Evolutionary conservation across 2,329 filamentous ascomycete genomes (phyloP).

Genomic region (Aspergillus pseudoterreus): DNA sequence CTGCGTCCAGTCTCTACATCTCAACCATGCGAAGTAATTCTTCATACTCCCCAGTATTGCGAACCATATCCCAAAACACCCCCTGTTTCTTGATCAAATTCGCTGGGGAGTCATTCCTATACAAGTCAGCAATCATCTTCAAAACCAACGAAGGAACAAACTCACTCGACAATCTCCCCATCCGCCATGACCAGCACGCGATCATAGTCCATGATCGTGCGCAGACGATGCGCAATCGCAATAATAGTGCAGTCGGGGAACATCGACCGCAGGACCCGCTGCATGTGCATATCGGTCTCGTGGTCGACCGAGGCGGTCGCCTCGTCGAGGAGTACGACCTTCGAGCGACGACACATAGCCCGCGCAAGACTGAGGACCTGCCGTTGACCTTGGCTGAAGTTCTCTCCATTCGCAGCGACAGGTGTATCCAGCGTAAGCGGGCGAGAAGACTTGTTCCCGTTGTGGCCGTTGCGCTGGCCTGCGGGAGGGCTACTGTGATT

Average conservation of each 20-base stretch:
- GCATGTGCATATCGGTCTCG: conserved; percentile 56
- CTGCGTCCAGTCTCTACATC: background rate
- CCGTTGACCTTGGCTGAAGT: conserved; percentile 53
- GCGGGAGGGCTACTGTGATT: background rate
- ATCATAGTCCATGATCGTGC: conserved; percentile 62
- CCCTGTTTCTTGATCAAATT: conserved; percentile 17
- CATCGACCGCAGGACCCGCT: conserved; percentile 53
- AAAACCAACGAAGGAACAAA: background rate
- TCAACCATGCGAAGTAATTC: conserved; percentile 20
- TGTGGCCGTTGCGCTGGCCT: background rate
- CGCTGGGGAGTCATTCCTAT: conserved; percentile 20
- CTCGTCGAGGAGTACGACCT: conserved; percentile 59
- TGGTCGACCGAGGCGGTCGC: conserved; percentile 63
- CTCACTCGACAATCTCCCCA: conserved; percentile 52
- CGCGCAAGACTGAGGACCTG: conserved; percentile 60
- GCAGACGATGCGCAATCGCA: conserved; percentile 63
- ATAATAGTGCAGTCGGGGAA: conserved; percentile 57
- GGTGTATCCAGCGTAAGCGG: conserved; percentile 45
- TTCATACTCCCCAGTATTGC: conserved; percentile 25
- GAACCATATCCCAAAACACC: conserved; percentile 24
- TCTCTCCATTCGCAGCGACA: conserved; percentile 53
- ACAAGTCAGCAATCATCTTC: background rate
- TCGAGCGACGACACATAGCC: conserved; percentile 58
- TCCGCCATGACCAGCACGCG: conserved; percentile 55
- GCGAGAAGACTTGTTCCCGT: conserved; percentile 4